These are phyloP conservation scores for Pestalotiopsis sp. DNA, from an alignment of 2,329 filamentous ascomycete species.

Conservation along the genomic window DNA sequence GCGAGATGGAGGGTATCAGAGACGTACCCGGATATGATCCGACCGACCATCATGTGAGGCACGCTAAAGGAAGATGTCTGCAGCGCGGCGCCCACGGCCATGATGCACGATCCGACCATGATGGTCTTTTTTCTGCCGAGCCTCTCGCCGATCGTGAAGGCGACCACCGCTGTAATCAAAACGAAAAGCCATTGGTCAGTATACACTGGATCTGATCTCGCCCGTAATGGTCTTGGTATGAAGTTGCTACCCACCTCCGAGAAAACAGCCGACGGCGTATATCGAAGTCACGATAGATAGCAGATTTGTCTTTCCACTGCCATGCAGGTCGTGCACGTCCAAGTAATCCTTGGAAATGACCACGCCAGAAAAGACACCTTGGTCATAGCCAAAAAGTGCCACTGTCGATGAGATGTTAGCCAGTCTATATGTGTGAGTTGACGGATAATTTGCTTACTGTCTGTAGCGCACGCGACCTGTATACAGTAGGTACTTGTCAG, in stretches of 20 bases:
- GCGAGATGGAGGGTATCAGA: too few species aligned
- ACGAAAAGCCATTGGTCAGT: neutral
- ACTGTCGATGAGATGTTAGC: neutral
- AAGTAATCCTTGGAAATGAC: slow-evolving; percentile 29
- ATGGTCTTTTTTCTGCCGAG: slow-evolving; percentile 22
- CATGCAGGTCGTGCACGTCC: slow-evolving; percentile 19
- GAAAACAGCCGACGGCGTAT: slow-evolving; percentile 19
- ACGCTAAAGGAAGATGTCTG: slow-evolving; percentile 19
- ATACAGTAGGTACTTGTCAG: neutral
- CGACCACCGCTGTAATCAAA: neutral
- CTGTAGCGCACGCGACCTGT: neutral
- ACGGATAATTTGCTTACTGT: neutral
- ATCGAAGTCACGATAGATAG: slow-evolving; percentile 18
- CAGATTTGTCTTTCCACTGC: slow-evolving; percentile 21
- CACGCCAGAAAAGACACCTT: slow-evolving; percentile 34
- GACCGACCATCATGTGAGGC: slow-evolving; percentile 20
- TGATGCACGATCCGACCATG: slow-evolving; percentile 23
- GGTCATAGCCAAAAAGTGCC: slow-evolving; percentile 1
- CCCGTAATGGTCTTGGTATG: neutral
- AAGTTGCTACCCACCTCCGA: slow-evolving; percentile 21
- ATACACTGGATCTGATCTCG: too few species aligned
- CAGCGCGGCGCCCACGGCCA: slow-evolving; percentile 20
- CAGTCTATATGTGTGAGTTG: neutral
- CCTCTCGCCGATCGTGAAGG: slow-evolving; percentile 17
- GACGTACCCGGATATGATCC: slow-evolving; percentile 17